Evolutionary conservation across 805 yeast genomes (phyloP).

Genomic region (Scheffersomyces amazonensis): DNA sequence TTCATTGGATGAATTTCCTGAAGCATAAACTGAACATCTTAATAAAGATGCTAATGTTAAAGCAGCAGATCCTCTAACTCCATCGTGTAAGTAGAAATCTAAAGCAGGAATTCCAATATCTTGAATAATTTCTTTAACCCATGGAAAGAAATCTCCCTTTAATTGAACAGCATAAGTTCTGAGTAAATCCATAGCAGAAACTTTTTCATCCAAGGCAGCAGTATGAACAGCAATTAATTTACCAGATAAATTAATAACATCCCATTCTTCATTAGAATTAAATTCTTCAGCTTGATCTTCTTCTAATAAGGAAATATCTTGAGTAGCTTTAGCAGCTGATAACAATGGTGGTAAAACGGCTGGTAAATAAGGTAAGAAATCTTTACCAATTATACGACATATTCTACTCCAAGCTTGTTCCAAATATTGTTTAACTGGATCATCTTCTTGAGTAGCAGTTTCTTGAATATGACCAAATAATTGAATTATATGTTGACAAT

Average conservation of each 20-base stretch:
- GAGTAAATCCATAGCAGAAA: slow-evolving; percentile 84
- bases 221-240: slow-evolving; percentile 94
- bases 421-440: slow-evolving; percentile 80
- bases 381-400: slow-evolving; percentile 80
- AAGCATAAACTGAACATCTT: slow-evolving; percentile 55
- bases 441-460: slow-evolving; percentile 61
- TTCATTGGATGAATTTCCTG: slow-evolving; percentile 56
- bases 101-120: slow-evolving; percentile 86
- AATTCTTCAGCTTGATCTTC: slow-evolving; percentile 83
- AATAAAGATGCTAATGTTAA: slow-evolving; percentile 76
- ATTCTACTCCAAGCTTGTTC: slow-evolving; percentile 97
- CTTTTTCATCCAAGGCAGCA: slow-evolving; percentile 90
- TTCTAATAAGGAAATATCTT: slow-evolving; percentile 84
- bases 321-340: slow-evolving; percentile 82
- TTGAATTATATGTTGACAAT: slow-evolving; percentile 69
- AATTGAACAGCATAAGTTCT: slow-evolving; percentile 82
- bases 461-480: slow-evolving; percentile 72
- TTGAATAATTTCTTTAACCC: slow-evolving; percentile 71
- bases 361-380: slow-evolving; percentile 79
- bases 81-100: slow-evolving; percentile 89
- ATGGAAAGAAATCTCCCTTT: slow-evolving; percentile 78
- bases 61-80: slow-evolving; percentile 90
- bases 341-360: slow-evolving; percentile 88
- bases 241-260: slow-evolving; percentile 85
- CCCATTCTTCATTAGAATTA: slow-evolving; percentile 90